Conservation (phyloP, 1,284 basidiomycete species). For the Amylostereum areolatum region DNA sequence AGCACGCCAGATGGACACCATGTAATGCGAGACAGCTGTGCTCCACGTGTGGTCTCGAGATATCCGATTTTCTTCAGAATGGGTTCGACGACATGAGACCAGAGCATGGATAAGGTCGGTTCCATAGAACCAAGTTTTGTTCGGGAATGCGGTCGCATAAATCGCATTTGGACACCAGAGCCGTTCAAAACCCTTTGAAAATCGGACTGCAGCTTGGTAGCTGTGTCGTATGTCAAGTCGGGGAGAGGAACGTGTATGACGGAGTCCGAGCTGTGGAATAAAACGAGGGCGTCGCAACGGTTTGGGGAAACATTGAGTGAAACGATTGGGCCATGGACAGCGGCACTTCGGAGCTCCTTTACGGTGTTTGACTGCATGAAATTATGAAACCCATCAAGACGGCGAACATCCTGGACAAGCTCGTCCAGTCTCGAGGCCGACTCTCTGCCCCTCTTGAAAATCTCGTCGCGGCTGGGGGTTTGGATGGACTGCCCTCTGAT, state of each 20-base stretch:
- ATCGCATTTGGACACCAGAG: no score
- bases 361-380: background rate
- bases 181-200: background rate
- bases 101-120: background rate
- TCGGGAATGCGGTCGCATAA: no score
- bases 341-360: background rate
- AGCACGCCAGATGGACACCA: background rate
- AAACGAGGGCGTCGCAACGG: conserved; percentile 1
- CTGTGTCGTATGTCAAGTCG: background rate
- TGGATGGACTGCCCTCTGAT: background rate
- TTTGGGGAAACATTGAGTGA: background rate
- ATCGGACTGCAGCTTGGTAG: no score
- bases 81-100: background rate
- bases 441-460: background rate
- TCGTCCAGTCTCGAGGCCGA: background rate
- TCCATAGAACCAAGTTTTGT: background rate
- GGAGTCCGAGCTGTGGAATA: background rate
- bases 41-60: background rate
- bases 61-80: background rate
- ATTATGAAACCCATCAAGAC: background rate
- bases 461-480: background rate
- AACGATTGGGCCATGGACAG: background rate
- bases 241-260: background rate
- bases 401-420: background rate
- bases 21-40: background rate